phyloP scores from a whole-genome alignment of 2,329 filamentous ascomycete species.

The Phyllachora maydis region DNA sequence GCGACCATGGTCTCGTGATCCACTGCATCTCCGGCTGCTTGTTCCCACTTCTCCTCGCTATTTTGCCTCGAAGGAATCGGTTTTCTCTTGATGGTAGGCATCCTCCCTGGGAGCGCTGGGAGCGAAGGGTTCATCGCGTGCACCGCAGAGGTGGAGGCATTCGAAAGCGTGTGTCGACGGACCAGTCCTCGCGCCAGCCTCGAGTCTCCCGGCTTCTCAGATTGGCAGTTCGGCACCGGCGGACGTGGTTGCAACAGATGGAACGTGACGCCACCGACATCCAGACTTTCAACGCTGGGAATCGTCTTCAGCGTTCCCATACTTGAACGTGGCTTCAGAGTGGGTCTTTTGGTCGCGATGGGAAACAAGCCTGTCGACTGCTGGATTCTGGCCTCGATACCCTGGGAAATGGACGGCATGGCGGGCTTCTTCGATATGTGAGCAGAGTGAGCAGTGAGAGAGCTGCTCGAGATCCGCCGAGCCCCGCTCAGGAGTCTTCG shows the following conservation, averaged over 20 bases:
- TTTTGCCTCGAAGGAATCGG: conserved; percentile 12
- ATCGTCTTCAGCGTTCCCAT: conserved; percentile 27
- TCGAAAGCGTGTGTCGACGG: too few species aligned
- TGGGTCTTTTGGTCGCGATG: conserved; percentile 13
- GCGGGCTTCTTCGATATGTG: conserved; percentile 11
- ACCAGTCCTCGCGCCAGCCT: conserved; percentile 1
- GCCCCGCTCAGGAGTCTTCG: conserved; percentile 17
- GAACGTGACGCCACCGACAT: too few species aligned
- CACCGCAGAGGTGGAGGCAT: too few species aligned
- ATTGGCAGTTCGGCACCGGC: too few species aligned
- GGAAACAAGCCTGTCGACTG: conserved; percentile 14
- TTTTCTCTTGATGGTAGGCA: conserved; percentile 11
- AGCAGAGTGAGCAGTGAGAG: conserved; percentile 12
- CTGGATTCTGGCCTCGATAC: conserved; percentile 14
- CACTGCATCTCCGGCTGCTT: too few species aligned
- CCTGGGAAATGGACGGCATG: conserved; percentile 14
- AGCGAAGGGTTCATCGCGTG: conserved; percentile 6
- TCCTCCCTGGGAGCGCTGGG: conserved; percentile 7
- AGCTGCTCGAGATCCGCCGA: conserved; percentile 8
- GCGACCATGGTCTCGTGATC: conserved; percentile 4
- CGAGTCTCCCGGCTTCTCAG: conserved; percentile 1
- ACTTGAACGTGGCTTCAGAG: conserved; percentile 17
- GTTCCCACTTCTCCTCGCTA: too few species aligned
- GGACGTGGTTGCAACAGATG: too few species aligned
- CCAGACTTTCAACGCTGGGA: conserved; percentile 25